Percentiles rank a stretch among this genome's conserved stretches.
Evolutionary conservation across 257 asterid genomes (phyloP).

Genomic region (Forsythia suspensa): DNA sequence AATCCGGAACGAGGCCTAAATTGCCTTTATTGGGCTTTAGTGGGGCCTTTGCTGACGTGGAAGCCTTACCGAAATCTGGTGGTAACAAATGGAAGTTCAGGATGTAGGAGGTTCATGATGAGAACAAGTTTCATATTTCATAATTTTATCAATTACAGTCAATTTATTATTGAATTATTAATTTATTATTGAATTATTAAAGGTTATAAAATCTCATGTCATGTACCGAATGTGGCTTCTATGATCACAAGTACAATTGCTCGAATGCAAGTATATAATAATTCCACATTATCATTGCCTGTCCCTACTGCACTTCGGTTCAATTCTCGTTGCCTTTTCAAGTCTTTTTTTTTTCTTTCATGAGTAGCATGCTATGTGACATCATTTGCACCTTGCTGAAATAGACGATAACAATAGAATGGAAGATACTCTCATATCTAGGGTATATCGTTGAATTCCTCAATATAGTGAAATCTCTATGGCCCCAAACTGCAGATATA

Average conservation of each 20-base stretch:
- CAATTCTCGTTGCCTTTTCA: not conserved
- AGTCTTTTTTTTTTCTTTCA: not conserved
- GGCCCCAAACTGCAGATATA: not conserved
- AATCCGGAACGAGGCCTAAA: too few species aligned
- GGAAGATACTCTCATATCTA: not conserved
- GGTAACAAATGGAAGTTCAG: too few species aligned
- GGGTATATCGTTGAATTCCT: not conserved
- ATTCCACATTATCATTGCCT: not conserved
- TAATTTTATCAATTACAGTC: not conserved
- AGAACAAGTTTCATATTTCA: not conserved
- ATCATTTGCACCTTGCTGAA: conserved; percentile 1
- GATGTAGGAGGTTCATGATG: not conserved
- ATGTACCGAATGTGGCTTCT: not conserved
- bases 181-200: not conserved
- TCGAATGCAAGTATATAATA: not conserved
- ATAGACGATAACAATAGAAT: conserved; percentile 1
- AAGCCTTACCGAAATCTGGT: too few species aligned
- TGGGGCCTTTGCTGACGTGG: too few species aligned
- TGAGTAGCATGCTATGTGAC: conserved; percentile 6
- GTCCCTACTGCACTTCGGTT: not conserved
- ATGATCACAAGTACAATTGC: not conserved
- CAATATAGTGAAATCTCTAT: not conserved
- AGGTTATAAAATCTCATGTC: not conserved
- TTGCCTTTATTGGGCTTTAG: too few species aligned
- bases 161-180: not conserved